phyloP scores from a whole-genome alignment of 805 yeast genomes.

The Barnettozyma pratensis region DNA sequence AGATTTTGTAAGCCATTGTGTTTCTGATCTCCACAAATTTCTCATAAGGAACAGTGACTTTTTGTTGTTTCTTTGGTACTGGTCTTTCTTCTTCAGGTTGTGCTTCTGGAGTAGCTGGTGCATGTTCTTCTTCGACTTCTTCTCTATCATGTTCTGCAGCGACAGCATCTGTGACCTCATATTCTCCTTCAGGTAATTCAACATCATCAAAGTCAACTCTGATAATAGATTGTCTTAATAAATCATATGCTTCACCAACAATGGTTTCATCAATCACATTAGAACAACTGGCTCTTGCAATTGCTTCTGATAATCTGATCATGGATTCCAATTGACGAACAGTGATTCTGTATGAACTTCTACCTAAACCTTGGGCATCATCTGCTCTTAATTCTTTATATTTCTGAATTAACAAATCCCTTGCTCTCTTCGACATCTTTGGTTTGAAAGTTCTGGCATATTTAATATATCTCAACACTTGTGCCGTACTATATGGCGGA shows the following conservation, averaged over 20 bases:
- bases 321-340: slow-evolving; percentile 94
- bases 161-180: slow-evolving; percentile 30
- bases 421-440: slow-evolving; percentile 72
- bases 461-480: slow-evolving; percentile 79
- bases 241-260: slow-evolving; percentile 90
- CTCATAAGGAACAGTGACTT: slow-evolving; percentile 70
- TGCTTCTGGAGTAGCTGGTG: not conserved
- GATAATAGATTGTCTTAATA: slow-evolving; percentile 85
- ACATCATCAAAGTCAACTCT: slow-evolving; percentile 93
- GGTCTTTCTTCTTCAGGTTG: not conserved
- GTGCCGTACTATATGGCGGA: slow-evolving; percentile 87
- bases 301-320: slow-evolving; percentile 91
- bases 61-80: slow-evolving; percentile 25
- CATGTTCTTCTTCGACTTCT: slow-evolving; percentile 9
- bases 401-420: slow-evolving; percentile 67
- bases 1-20: slow-evolving; percentile 59
- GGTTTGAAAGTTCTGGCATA: slow-evolving; percentile 95
- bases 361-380: slow-evolving; percentile 84
- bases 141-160: slow-evolving; percentile 13
- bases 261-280: slow-evolving; percentile 65
- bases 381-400: slow-evolving; percentile 84
- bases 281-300: slow-evolving; percentile 89
- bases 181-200: slow-evolving; percentile 43
- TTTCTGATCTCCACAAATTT: slow-evolving; percentile 83
- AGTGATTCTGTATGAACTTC: slow-evolving; percentile 88